phyloP scores from a whole-genome alignment of 176 grass and related monocot species.

The Hordeum marinum region DNA sequence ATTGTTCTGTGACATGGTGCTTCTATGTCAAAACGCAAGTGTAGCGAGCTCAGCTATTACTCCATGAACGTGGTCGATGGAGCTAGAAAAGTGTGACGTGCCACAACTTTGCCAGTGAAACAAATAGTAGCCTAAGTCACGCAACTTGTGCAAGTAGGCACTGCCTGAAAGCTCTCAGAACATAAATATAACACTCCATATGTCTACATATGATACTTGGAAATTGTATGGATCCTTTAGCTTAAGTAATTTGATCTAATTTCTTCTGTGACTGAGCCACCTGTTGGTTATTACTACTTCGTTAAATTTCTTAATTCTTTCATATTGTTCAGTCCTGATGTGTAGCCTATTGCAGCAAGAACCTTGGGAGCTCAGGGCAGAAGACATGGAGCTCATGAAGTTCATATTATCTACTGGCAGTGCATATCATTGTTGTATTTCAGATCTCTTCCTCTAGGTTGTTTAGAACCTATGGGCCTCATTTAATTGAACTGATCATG shows the following conservation, averaged over 20 bases:
- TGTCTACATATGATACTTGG: background rate
- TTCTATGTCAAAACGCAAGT: background rate
- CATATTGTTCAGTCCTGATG: background rate
- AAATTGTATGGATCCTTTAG: background rate
- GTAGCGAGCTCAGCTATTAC: background rate
- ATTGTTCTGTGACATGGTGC: background rate
- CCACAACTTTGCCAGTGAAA: background rate
- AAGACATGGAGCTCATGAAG: constrained; percentile 47
- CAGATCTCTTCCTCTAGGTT: constrained; percentile 39
- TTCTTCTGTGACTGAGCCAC: background rate
- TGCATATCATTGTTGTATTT: constrained; percentile 60
- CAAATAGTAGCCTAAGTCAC: background rate
- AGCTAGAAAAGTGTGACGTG: background rate
- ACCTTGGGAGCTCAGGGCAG: constrained; percentile 36
- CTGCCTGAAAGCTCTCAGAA: background rate
- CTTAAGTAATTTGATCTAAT: background rate
- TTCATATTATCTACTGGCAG: constrained; percentile 65
- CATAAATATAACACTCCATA: background rate
- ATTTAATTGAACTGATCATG: constrained; percentile 46
- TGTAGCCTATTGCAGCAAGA: constrained; percentile 48
- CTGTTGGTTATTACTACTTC: background rate
- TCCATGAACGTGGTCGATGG: background rate
- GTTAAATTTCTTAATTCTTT: background rate
- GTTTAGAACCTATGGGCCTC: constrained; percentile 32
- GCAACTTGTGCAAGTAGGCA: background rate